phyloP scores from a whole-genome alignment of 2,329 filamentous ascomycete genomes.

The Aschersonia sp. region DNA sequence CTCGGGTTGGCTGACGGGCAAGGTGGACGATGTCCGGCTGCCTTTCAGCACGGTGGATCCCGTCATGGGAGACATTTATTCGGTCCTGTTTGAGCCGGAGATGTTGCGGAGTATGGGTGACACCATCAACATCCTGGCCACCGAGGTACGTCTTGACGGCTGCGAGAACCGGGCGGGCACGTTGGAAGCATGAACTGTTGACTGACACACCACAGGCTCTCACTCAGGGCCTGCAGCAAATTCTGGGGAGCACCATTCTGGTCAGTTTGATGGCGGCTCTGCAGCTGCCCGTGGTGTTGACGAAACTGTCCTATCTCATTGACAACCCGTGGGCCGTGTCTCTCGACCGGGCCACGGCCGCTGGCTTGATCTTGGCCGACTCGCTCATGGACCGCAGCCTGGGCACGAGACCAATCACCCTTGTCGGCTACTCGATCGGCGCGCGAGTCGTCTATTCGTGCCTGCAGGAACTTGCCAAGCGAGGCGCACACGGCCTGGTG shows the following conservation, averaged over 20 bases:
- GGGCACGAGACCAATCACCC: constrained; percentile 77
- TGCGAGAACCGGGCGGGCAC: not conserved
- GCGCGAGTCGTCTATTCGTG: constrained; percentile 87
- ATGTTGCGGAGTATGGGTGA: constrained; percentile 97
- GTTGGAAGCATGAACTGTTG: not conserved
- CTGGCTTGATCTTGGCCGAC: constrained; percentile 85
- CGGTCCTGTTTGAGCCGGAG: constrained; percentile 92
- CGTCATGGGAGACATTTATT: constrained; percentile 97
- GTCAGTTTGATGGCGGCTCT: constrained; percentile 83
- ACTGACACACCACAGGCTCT: constrained; percentile 46
- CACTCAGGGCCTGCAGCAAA: constrained; percentile 90
- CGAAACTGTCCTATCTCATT: constrained; percentile 89
- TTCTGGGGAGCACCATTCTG: constrained; percentile 79
- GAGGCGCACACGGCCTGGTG: constrained; percentile 71
- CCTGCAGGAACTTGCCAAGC: constrained; percentile 69
- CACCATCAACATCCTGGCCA: constrained; percentile 95
- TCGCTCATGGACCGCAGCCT: constrained; percentile 85
- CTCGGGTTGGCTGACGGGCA: constrained; percentile 97
- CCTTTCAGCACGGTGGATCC: constrained; percentile 95
- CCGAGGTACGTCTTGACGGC: constrained; percentile 47
- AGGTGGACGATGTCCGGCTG: constrained; percentile 87
- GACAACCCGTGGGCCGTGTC: constrained; percentile 99
- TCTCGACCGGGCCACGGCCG: constrained; percentile 72
- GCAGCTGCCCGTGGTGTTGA: constrained; percentile 80
- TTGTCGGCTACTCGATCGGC: constrained; percentile 89